Base-by-base conservation (phyloP, 495 filamentous ascomycete genomes). In the Penicillium manginii region DNA sequence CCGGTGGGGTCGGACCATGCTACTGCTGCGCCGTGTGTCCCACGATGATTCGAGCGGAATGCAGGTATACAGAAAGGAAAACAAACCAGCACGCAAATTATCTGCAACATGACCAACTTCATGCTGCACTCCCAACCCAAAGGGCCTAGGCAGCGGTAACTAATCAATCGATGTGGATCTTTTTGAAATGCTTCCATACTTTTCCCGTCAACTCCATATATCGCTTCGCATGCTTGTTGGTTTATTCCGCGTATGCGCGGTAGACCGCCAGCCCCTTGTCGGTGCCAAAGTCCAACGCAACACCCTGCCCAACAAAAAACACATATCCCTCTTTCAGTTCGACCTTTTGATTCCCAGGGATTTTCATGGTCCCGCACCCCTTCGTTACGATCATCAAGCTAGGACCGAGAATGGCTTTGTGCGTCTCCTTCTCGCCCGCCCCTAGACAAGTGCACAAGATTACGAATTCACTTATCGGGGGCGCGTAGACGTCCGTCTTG, bases 381-480 rank as follows among this genome's bases (percentile, higher is more conserved):
- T 80, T 80, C 1, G 84, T 88, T 4, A 86, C 83, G 49, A 91
- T 81, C 68, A 89, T 58, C 23, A 92, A 78, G 56, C 83, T 85
- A 0, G 88, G 88, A 0, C 90, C 90, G 0, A 78, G 74, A 48
- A 88, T 72, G 21, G 72, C 71, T 55, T 68, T 71, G 29, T 91
- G 77, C 39, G 71, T 75, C 61, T 91, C 89, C 29, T 64, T 80
- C 64, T 88, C 85, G 0, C 81, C 83, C 0, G 59, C 74, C 3
- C 73, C 74, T 15, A 92, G 72, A 42, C 78, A 79, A 10, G 83
- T 86, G 37, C 79, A 81, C 39, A 92, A 68, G 62, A 92, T 80
- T 54, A 87, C 82, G 63, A 92, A 92, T 69, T 93, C 89, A 53
- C 81, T 83, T 68, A 91, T 83, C 0, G 89, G 88, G 9, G 90